These are phyloP conservation scores for Eutrema heterophyllum DNA, from an alignment of 345 rosid species.

Conservation along the genomic window DNA sequence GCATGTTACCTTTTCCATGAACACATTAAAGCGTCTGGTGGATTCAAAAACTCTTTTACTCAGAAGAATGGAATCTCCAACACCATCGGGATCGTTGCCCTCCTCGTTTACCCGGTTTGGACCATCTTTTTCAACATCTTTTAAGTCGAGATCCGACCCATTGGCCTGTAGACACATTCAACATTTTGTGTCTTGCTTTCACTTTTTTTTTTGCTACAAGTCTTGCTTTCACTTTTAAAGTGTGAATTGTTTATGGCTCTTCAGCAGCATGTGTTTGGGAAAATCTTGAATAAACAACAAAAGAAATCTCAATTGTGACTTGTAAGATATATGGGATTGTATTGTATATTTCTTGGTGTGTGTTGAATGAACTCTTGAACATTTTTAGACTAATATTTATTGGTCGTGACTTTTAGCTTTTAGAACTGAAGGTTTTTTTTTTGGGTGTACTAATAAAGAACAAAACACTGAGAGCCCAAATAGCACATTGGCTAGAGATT, in stretches of 20 bases:
- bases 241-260: constrained; percentile 2
- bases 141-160: constrained; percentile 21
- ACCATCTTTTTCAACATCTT: constrained; percentile 49
- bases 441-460: no score
- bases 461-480: no score
- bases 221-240: background rate
- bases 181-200: background rate
- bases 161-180: background rate
- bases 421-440: no score
- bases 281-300: background rate
- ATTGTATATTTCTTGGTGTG: background rate
- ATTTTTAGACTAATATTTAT: background rate
- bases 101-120: constrained; percentile 82
- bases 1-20: constrained; percentile 90
- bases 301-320: background rate
- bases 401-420: background rate
- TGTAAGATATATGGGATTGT: background rate
- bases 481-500: no score
- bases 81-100: constrained; percentile 70
- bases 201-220: no score
- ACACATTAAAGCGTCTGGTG: constrained; percentile 89
- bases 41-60: constrained; percentile 78
- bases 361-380: background rate
- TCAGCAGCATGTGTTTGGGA: background rate
- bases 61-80: constrained; percentile 70